phyloP scores from a whole-genome alignment of 495 filamentous ascomycete species.

The Choiromyces venosus region DNA sequence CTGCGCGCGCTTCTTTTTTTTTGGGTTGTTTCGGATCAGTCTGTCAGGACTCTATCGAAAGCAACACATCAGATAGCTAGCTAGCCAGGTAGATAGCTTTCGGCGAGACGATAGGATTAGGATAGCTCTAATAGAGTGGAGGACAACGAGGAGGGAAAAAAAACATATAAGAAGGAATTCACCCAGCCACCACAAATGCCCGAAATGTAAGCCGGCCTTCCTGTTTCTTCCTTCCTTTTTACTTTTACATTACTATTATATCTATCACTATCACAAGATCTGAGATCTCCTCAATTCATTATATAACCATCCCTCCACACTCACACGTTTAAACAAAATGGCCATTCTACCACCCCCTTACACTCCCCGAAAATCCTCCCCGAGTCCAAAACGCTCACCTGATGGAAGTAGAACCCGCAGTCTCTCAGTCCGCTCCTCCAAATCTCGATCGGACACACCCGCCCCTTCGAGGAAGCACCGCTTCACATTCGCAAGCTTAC shows the following conservation, averaged over 20 bases:
- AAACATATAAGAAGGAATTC: slow-evolving; percentile 22
- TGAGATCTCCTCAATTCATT: background rate
- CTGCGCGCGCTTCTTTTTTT: background rate
- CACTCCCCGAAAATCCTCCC: slow-evolving; percentile 21
- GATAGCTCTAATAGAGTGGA: background rate
- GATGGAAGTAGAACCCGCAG: slow-evolving; percentile 46
- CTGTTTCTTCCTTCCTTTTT: slow-evolving; percentile 8
- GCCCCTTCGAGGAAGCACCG: slow-evolving; percentile 49
- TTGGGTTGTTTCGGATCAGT: background rate
- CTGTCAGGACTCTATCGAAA: background rate
- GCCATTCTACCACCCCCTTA: slow-evolving; percentile 43
- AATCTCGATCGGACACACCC: slow-evolving; percentile 34
- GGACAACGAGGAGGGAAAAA: background rate
- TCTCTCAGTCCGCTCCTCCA: slow-evolving; percentile 54
- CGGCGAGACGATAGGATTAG: background rate
- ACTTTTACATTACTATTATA: background rate
- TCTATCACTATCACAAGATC: background rate
- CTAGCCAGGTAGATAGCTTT: background rate
- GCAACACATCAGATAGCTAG: background rate
- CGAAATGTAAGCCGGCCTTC: slow-evolving; percentile 37
- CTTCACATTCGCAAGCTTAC: slow-evolving; percentile 77
- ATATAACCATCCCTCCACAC: slow-evolving; percentile 10
- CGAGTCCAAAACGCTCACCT: slow-evolving; percentile 30
- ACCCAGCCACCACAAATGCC: slow-evolving; percentile 17
- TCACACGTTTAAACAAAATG: slow-evolving; percentile 20